These are phyloP conservation scores for Yamadazyma friedrichii DNA, from an alignment of 1,139 yeast species.

Conservation along the genomic window DNA sequence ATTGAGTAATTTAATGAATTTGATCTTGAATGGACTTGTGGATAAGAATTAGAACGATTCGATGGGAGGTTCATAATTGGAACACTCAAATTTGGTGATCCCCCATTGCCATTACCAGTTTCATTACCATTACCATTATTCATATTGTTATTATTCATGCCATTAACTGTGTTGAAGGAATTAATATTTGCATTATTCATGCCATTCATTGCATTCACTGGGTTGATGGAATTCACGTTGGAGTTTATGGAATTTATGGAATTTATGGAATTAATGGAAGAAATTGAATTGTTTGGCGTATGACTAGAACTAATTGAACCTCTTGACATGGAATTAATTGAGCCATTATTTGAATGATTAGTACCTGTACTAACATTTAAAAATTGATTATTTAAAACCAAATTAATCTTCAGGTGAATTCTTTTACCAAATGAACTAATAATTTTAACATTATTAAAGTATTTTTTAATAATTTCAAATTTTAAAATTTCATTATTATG, in stretches of 20 bases:
- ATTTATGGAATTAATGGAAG: conserved; percentile 4
- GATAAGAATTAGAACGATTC: conserved; percentile 15
- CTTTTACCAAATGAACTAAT: conserved; percentile 46
- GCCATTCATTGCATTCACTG: no score
- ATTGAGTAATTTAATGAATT: conserved; percentile 15
- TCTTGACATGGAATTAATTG: neutral
- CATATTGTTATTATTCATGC: no score
- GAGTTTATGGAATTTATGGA: conserved; percentile 2
- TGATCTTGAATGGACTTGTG: conserved; percentile 16
- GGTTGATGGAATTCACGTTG: neutral
- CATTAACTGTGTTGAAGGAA: no score
- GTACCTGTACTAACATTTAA: neutral
- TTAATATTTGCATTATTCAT: no score
- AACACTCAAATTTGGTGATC: conserved; percentile 7
- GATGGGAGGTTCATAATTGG: conserved; percentile 9
- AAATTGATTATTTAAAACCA: conserved; percentile 21
- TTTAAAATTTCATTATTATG: conserved; percentile 13
- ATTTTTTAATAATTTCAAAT: conserved; percentile 31
- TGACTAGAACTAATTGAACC: conserved; percentile 2
- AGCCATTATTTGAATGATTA: neutral
- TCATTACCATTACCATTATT: conserved; percentile 4
- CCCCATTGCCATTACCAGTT: neutral
- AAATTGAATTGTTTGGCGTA: conserved; percentile 9
- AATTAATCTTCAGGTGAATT: conserved; percentile 45
- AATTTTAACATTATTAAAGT: conserved; percentile 46